Evolutionary conservation across 2,329 filamentous ascomycete species (phyloP).

Genomic region (Pseudovirgaria hyperparasitica): DNA sequence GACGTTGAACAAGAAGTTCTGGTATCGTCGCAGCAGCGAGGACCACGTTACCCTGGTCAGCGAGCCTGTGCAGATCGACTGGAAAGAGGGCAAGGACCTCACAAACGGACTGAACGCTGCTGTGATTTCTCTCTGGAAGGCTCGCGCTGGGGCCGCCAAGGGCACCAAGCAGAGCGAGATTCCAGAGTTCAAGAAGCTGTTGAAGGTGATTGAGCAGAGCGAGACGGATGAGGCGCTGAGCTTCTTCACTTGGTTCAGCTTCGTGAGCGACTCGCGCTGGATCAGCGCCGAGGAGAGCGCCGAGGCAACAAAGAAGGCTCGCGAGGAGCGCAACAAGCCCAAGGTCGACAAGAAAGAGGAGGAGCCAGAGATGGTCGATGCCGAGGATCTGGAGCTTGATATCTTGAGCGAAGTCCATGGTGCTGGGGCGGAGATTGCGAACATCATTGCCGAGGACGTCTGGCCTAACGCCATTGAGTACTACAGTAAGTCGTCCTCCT

Average conservation of each 20-base stretch:
- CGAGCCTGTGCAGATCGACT: constrained; percentile 76
- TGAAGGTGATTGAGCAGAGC: constrained; percentile 41
- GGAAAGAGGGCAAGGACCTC: constrained; percentile 65
- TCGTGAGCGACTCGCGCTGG: constrained; percentile 47
- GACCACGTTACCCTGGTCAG: constrained; percentile 68
- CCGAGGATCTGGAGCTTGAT: constrained; percentile 51
- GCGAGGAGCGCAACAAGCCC: constrained; percentile 40
- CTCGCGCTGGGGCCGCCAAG: constrained; percentile 28
- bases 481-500: constrained; percentile 62
- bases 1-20: constrained; percentile 83
- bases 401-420: constrained; percentile 74
- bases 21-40: constrained; percentile 58
- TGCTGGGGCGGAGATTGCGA: constrained; percentile 71
- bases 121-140: constrained; percentile 56
- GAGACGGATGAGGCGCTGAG: constrained; percentile 54
- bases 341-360: constrained; percentile 26
- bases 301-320: constrained; percentile 47
- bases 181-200: constrained; percentile 42
- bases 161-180: constrained; percentile 37
- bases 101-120: constrained; percentile 69
- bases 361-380: constrained; percentile 40
- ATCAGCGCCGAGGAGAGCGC: constrained; percentile 61
- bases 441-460: constrained; percentile 72
- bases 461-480: constrained; percentile 83
- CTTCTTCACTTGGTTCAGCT: constrained; percentile 89